These are phyloP conservation scores for Aureobasidium sp. DNA, from an alignment of 2,329 filamentous ascomycete genomes.

Conservation along the genomic window DNA sequence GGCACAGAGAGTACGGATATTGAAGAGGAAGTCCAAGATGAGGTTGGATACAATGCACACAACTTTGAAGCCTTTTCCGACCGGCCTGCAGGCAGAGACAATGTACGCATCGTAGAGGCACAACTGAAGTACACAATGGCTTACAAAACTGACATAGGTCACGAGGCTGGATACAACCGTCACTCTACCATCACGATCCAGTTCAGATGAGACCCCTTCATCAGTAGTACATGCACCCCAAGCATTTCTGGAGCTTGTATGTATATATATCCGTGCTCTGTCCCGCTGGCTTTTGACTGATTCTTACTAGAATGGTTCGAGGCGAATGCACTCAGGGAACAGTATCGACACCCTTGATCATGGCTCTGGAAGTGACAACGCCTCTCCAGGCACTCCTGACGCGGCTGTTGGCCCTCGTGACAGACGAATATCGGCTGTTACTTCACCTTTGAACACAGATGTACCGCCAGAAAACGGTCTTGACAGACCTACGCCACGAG, in stretches of 20 bases:
- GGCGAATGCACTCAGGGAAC: constrained; percentile 21
- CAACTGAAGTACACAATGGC: constrained; percentile 5
- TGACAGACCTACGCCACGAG: constrained; percentile 71
- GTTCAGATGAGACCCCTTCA: constrained; percentile 66
- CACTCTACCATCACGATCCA: constrained; percentile 40
- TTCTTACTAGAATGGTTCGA: neutral
- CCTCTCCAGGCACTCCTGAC: constrained; percentile 32
- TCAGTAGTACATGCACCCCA: constrained; percentile 89
- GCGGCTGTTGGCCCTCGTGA: constrained; percentile 26
- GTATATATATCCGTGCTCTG: constrained; percentile 25
- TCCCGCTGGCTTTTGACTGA: neutral
- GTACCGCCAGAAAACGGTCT: constrained; percentile 46
- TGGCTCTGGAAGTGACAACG: constrained; percentile 30
- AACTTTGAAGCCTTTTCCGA: constrained; percentile 19
- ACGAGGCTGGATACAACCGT: constrained; percentile 42
- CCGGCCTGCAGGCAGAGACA: constrained; percentile 27
- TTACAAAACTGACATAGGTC: constrained; percentile 23
- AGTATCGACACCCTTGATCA: constrained; percentile 22
- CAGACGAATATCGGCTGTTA: constrained; percentile 26
- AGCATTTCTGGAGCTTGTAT: constrained; percentile 74
- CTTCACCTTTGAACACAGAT: constrained; percentile 69
- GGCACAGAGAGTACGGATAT: constrained; percentile 79
- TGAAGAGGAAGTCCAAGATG: constrained; percentile 67
- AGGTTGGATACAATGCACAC: constrained; percentile 25
- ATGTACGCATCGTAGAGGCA: constrained; percentile 21